Evolutionary conservation across 345 rosid genomes (phyloP), one percentile per base, ranked within the genome.

Genomic region (Bruguiera parviflora): DNA sequence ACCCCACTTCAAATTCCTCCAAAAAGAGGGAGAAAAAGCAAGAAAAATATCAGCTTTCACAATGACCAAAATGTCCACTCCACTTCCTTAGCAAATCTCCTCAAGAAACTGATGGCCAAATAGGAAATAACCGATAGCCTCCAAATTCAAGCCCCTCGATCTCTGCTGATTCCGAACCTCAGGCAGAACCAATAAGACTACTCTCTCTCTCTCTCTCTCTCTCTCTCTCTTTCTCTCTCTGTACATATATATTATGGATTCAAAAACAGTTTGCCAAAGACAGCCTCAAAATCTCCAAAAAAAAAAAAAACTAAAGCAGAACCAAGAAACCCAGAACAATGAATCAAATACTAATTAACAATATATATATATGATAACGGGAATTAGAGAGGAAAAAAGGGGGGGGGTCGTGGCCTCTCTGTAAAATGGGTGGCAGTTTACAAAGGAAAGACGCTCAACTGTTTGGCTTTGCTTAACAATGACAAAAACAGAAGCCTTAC

Each of bases 391-490:
- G 21, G 10, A 6, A 18, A 5, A 25, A 8, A 39, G 5, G 0
- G 0, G 1, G 18, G 4, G 21, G 27, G 18, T 24, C 20, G 43
- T 20, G 15, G 66, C 66, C 51, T 47, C 65, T 35, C 66, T 65
- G 78, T 39, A 9, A 64, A 58, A 43, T 59, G 56, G 71, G 63
- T 43, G 67, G 67, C 75, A 52, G 71, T 64, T 70, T 43, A 67
- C 46, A 5, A 67, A 27, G 53, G 28, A 47, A 52, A 37, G 7
- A 19, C 49, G 16, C 19, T 1, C 4, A 43, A 43, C 49, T 3
- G 49, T 43, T 43, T 33, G 37, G 49, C 3, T 13, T 43, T 13
- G 49, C 49, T 43, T 43, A 3, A 28, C 9, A 20, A 56, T 13
- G 15, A 24, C 15, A 31, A 43, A 15, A 39, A 28, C 6, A 32